Conservation (phyloP, 345 rosid genomes). For the Arabidopsis arenosa region DNA sequence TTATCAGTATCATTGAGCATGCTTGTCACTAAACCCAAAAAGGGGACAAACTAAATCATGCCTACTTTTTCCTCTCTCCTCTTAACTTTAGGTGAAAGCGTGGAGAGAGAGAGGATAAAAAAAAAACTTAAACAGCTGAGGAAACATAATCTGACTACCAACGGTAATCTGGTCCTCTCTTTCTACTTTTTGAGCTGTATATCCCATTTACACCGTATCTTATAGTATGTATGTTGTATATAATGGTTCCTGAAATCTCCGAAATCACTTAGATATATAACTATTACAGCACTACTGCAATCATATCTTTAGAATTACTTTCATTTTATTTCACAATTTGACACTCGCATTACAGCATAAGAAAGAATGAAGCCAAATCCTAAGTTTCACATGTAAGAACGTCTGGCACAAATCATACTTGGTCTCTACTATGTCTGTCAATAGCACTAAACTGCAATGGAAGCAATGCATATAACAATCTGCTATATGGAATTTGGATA, state of each 20-base stretch:
- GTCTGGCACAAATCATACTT: slow-evolving; percentile 20
- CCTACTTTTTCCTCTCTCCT: slow-evolving; percentile 38
- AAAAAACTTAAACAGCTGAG: slow-evolving; percentile 33
- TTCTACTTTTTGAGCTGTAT: slow-evolving; percentile 33
- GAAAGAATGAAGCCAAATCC: slow-evolving; percentile 20
- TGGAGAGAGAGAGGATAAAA: slow-evolving; percentile 16
- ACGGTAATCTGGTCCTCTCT: slow-evolving; percentile 23
- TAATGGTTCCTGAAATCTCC: background rate
- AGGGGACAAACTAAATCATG: slow-evolving; percentile 35
- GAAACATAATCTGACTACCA: slow-evolving; percentile 33
- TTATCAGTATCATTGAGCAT: slow-evolving; percentile 46
- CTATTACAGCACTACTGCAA: slow-evolving; percentile 6
- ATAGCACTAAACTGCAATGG: slow-evolving; percentile 12
- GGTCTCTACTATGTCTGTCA: slow-evolving; percentile 26
- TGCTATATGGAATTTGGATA: slow-evolving; percentile 34
- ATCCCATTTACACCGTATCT: slow-evolving; percentile 1
- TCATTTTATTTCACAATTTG: slow-evolving; percentile 21
- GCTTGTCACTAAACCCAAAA: slow-evolving; percentile 33
- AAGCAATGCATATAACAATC: slow-evolving; percentile 29
- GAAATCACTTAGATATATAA: slow-evolving; percentile 17
- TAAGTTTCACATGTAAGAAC: slow-evolving; percentile 25
- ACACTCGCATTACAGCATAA: slow-evolving; percentile 28
- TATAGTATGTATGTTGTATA: background rate
- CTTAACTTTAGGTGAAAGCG: slow-evolving; percentile 29
- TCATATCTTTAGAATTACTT: slow-evolving; percentile 1